Evolutionary conservation across 1,139 yeast genomes (phyloP), one percentile per base, ranked within the genome.

Genomic region (Geotrichum histeridarum): DNA sequence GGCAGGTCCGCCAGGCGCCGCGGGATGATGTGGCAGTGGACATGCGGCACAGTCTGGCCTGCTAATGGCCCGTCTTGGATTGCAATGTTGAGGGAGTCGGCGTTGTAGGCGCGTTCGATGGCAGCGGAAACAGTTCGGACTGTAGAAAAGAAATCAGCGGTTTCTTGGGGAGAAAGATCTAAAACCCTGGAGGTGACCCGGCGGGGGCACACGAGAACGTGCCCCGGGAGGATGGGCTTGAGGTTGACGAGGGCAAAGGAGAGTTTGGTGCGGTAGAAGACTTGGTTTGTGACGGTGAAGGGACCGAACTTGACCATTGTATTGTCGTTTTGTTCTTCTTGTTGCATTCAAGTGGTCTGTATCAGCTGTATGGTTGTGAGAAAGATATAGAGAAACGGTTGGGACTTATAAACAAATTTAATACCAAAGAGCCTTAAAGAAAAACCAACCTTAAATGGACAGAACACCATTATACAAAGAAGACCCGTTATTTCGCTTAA

Each of bases 51-150:
- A 15, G 93, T 81, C 67, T 93, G 99, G 3, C 99, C 99, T 1
- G 97, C 93, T 54, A 88, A 89, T 0, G 93, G 88, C 0, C 99
- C 99, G 67, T 93, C 99, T 67, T 93, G 99, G 56, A 93, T 88
- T 14, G 97, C 90, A 33, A 93, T 78, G 66, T 93, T 93, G 57
- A 89, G 69, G 0, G 95, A 75, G 62, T 90, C 95, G 0, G 96
- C 95, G 46, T 82, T 76, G 67, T 84, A 90, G 14, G 77, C 72
- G 56, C 75, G 66, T 60, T 77, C 82, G 32, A 93, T 82, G 60
- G 87, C 85, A 55, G 72, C 70, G 58, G 89, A 83, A 0, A 93
- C 76, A 51, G 78, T 66, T 61, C 88, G 96, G n/a, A 93, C 74
- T 0, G 95, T 81, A 42, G 71, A 70, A 78, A 89, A 89, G 66